Base-by-base conservation (phyloP, 208 protist genomes). In the Lotmaria passim region DNA sequence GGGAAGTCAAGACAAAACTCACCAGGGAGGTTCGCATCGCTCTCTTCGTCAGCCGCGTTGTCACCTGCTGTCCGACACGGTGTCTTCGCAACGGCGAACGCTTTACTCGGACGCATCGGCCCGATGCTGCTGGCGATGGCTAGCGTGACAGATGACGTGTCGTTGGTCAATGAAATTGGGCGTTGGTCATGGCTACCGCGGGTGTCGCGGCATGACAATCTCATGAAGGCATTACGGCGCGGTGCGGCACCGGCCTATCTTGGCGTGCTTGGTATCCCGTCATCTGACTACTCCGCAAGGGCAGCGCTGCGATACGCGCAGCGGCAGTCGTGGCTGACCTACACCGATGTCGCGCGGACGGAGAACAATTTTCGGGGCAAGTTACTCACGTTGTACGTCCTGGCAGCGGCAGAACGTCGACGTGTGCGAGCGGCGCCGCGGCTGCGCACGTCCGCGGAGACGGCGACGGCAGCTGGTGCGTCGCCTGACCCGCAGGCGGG, bases 191-290 rank as follows among this genome's bases (percentile, higher is more conserved):
- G 70, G 70, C 11, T 76, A 36, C 57, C 58, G 36, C 28, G 7
- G 2, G 26, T 50, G 6, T 15, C 47, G 38, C 28, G 26, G 46
- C 38, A 36, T 14, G 38, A 4, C 38, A n/a, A 8, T 38, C 28
- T 31, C 1, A 33, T 43, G 24, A 12, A 14, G 1, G n/a, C 0
- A 14, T n/a, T 23, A 10, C 60, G 15, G 7, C 48, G 43, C 8
- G 59, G 58, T 24, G 31, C 44, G 2, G 30, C 50, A 26, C 55
- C 65, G n/a, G 28, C 41, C 7, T 70, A 74, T 34, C 50, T 83
- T 0, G 63, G 75, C 8, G 83, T 79, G 62, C 26, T 86, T 19
- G 83, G 83, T 17, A 83, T 86, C 43, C 83, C 77, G 0, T 81
- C 80, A 4, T 73, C 75, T 17, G 83, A 89, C 57, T 62, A 69